Evolutionary conservation across 208 protist species (phyloP).

Genomic region (Leptomonas seymouri): DNA sequence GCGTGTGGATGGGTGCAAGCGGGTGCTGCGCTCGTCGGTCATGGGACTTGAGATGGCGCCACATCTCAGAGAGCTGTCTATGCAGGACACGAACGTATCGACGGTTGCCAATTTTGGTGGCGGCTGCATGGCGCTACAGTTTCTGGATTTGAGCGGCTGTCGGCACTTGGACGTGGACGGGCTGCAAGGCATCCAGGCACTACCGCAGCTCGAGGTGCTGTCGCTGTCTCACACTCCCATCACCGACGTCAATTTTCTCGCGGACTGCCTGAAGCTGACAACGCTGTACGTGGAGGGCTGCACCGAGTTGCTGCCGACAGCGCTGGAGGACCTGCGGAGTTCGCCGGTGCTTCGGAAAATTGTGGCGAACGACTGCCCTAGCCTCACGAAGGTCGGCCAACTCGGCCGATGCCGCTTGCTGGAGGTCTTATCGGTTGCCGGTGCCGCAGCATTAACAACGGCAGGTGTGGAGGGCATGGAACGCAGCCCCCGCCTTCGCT

Average conservation of each 20-base stretch:
- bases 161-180: conserved; percentile 60
- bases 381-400: conserved; percentile 29
- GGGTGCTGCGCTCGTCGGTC: conserved; percentile 56
- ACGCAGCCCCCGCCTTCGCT: conserved; percentile 31
- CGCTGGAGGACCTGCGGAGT: conserved; percentile 39
- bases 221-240: conserved; percentile 53
- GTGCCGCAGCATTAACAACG: conserved; percentile 28
- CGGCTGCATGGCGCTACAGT: conserved; percentile 34
- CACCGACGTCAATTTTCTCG: conserved; percentile 48
- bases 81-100: conserved; percentile 61
- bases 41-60: conserved; percentile 47
- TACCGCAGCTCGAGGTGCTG: conserved; percentile 53
- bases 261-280: conserved; percentile 35
- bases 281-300: conserved; percentile 60
- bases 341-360: conserved; percentile 39
- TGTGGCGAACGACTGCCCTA: conserved; percentile 40
- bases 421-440: conserved; percentile 40
- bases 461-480: conserved; percentile 45
- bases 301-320: conserved; percentile 34
- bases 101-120: conserved; percentile 53
- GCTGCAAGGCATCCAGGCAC: conserved; percentile 53
- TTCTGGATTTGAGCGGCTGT: conserved; percentile 62
- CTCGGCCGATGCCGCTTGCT: conserved; percentile 40
- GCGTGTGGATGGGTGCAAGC: conserved; percentile 59
- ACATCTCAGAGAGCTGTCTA: conserved; percentile 47